Percentiles rank a stretch among this genome's conserved stretches.
Conservation (phyloP, 257 asterid genomes). For the Plectranthus barbatus region DNA sequence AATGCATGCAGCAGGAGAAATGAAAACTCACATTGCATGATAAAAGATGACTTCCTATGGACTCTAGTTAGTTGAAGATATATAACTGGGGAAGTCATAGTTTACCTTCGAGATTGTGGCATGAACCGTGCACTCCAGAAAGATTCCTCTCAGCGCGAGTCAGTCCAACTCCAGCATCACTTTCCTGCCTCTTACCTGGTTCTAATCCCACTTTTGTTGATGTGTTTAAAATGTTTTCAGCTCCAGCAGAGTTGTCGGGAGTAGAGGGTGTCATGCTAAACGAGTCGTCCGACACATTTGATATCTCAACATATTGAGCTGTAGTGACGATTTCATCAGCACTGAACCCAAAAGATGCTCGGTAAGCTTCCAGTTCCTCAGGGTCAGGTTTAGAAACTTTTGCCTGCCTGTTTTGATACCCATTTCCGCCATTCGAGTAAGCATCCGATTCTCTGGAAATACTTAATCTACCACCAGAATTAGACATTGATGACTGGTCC, state of each 20-base stretch:
- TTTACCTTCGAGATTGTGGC: constrained; percentile 34
- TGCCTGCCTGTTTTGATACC: constrained; percentile 45
- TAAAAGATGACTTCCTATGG: background rate
- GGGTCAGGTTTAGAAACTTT: constrained; percentile 54
- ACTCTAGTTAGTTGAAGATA: background rate
- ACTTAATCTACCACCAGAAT: constrained; percentile 73
- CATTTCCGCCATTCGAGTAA: constrained; percentile 47
- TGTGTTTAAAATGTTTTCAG: constrained; percentile 21
- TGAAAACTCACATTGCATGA: background rate
- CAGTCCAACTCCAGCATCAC: constrained; percentile 2
- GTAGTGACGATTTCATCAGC: constrained; percentile 79
- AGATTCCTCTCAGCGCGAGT: constrained; percentile 16
- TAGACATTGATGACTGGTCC: constrained; percentile 59
- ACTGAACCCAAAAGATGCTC: constrained; percentile 89
- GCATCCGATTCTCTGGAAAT: constrained; percentile 72
- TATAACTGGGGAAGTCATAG: background rate
- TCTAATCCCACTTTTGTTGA: constrained; percentile 24
- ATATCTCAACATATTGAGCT: constrained; percentile 65
- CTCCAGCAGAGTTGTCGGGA: constrained; percentile 24
- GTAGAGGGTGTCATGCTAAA: constrained; percentile 52
- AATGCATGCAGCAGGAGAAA: background rate
- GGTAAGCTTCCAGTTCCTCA: constrained; percentile 78
- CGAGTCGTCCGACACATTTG: constrained; percentile 51
- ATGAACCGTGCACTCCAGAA: constrained; percentile 19
- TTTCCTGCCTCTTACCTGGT: constrained; percentile 22